phyloP scores from a whole-genome alignment of 306 rosid genomes.

The Ammopiptanthus mongolicus region DNA sequence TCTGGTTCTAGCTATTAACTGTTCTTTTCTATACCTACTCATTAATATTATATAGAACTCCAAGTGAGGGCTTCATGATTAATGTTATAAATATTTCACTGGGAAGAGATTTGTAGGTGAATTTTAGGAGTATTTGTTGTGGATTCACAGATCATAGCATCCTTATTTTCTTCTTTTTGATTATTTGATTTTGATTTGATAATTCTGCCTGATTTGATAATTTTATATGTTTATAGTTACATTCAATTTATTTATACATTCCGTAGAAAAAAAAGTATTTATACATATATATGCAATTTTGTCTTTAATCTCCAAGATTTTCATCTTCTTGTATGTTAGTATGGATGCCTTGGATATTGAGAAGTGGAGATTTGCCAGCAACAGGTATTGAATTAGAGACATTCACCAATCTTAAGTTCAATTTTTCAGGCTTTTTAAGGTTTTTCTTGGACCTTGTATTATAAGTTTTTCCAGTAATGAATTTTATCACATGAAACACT shows the following conservation, averaged over 20 bases:
- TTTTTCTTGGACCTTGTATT: background rate
- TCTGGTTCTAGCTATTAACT: background rate
- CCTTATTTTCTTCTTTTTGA: too few species aligned
- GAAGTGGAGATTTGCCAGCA: constrained; percentile 43
- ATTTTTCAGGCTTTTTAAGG: background rate
- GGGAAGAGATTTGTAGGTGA: background rate
- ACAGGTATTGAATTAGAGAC: constrained; percentile 32
- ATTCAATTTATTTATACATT: too few species aligned
- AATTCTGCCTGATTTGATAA: too few species aligned
- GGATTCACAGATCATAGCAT: too few species aligned
- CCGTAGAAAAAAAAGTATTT: too few species aligned
- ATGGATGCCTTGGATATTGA: constrained; percentile 72
- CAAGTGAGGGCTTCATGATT: background rate
- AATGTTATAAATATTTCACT: background rate
- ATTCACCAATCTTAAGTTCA: background rate
- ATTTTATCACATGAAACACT: too few species aligned
- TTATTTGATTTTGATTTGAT: too few species aligned
- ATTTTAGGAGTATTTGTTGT: background rate
- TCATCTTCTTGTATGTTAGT: constrained; percentile 65
- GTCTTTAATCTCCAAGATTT: constrained; percentile 48
- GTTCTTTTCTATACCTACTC: background rate
- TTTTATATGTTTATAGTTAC: too few species aligned
- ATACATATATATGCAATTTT: too few species aligned
- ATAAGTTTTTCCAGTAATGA: background rate
- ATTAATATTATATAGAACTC: background rate